These are phyloP conservation scores for Niebla homalea DNA, from an alignment of 495 filamentous ascomycete species.

Conservation along the genomic window DNA sequence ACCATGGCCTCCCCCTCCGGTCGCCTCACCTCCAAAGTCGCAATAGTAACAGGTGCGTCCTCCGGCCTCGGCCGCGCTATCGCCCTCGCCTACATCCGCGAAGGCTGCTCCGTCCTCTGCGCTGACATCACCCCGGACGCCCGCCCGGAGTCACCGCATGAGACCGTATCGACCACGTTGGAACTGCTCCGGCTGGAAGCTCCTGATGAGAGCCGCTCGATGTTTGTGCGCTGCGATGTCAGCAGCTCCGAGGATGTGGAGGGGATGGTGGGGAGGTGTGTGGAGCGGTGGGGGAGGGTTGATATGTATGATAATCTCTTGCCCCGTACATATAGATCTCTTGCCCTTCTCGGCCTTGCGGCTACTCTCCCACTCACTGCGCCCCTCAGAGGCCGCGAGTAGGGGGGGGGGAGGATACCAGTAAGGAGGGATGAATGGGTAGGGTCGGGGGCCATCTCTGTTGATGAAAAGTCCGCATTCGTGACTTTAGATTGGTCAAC, in stretches of 20 bases:
- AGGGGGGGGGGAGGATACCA: no score
- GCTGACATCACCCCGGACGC: slow-evolving; percentile 27
- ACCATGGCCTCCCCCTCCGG: neutral
- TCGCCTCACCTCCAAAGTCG: slow-evolving; percentile 24
- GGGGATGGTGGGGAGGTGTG: slow-evolving; percentile 22
- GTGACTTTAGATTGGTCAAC: neutral
- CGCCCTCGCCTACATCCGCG: slow-evolving; percentile 22
- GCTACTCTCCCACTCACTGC: slow-evolving; percentile 11
- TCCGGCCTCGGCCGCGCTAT: slow-evolving; percentile 29
- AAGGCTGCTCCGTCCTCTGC: slow-evolving; percentile 36
- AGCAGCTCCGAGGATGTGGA: slow-evolving; percentile 25
- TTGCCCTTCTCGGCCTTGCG: slow-evolving; percentile 1
- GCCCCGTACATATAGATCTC: neutral
- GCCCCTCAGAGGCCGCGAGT: no score
- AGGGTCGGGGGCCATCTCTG: slow-evolving; percentile 7
- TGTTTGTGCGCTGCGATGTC: slow-evolving; percentile 35
- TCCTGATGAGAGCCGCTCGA: slow-evolving; percentile 25
- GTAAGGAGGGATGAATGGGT: no score
- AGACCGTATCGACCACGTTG: slow-evolving; percentile 25
- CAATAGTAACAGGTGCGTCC: slow-evolving; percentile 36
- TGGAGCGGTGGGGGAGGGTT: slow-evolving; percentile 29
- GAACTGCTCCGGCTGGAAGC: slow-evolving; percentile 18
- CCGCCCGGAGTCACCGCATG: slow-evolving; percentile 15
- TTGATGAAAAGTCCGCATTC: no score
- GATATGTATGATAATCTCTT: slow-evolving; percentile 28